Percentiles rank a stretch among this genome's conserved stretches.
Conservation (phyloP, 176 grass and related monocot species). For the Oryza longistaminata region DNA sequence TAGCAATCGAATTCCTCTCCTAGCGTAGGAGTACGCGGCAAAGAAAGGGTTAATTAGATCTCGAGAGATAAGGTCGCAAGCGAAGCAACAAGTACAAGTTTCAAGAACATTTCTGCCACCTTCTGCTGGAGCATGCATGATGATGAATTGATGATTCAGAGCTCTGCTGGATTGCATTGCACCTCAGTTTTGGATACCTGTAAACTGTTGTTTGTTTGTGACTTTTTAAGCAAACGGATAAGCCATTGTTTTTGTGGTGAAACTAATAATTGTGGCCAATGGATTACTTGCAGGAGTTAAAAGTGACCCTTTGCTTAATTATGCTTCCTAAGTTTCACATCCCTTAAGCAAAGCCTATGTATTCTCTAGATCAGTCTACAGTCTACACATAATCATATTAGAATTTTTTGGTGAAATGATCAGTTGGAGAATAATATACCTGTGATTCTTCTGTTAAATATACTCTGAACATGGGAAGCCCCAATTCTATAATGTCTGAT, state of each 20-base stretch:
- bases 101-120: slow-evolving; percentile 24
- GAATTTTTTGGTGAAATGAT: background rate
- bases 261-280: background rate
- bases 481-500: background rate
- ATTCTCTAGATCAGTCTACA: background rate
- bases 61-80: background rate
- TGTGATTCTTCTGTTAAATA: background rate
- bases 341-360: slow-evolving; percentile 13
- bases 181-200: background rate
- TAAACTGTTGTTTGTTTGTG: slow-evolving; percentile 40
- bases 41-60: slow-evolving; percentile 9
- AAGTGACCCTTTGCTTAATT: slow-evolving; percentile 39
- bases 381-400: background rate
- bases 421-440: background rate
- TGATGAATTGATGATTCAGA: slow-evolving; percentile 17
- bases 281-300: slow-evolving; percentile 37
- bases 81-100: slow-evolving; percentile 33
- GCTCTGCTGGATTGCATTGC: slow-evolving; percentile 7
- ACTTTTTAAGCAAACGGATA: slow-evolving; percentile 36
- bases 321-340: slow-evolving; percentile 13
- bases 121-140: slow-evolving; percentile 23
- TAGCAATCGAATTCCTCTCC: background rate
- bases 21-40: background rate
- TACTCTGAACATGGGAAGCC: background rate
- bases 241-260: background rate